Percentiles rank a stretch among this genome's conserved stretches.
phyloP scores from a whole-genome alignment of 139 green algal species.

The Helicosporidium sp. region DNA sequence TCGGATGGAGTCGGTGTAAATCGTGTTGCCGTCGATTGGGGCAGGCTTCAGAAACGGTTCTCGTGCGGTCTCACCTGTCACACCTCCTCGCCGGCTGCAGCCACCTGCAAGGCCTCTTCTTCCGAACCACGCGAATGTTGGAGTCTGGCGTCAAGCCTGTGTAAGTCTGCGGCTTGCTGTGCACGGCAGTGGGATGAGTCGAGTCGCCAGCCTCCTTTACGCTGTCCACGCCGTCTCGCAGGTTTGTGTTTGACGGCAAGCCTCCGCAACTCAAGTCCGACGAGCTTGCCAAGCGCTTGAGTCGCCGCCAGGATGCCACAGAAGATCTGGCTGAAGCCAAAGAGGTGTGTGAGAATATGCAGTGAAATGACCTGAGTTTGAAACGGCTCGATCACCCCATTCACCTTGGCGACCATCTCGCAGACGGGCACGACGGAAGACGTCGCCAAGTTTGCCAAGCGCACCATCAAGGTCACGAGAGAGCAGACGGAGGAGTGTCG shows the following conservation, averaged over 20 bases:
- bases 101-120: constrained; percentile 89
- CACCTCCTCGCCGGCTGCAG: constrained; percentile 16
- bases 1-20: no score
- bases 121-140: constrained; percentile 77
- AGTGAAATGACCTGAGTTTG: not conserved
- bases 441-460: constrained; percentile 90
- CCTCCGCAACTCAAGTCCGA: constrained; percentile 74
- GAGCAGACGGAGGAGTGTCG: constrained; percentile 94
- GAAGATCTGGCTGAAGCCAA: constrained; percentile 41
- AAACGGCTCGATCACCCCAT: not conserved
- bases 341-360: constrained; percentile 22
- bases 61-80: no score
- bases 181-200: no score
- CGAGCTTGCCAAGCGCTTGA: constrained; percentile 47
- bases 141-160: constrained; percentile 87
- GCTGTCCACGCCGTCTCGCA: constrained; percentile 6
- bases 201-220: no score
- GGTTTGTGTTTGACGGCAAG: constrained; percentile 95
- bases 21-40: no score
- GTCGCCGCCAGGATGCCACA: constrained; percentile 22
- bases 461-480: constrained; percentile 56
- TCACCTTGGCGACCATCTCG: not conserved
- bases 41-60: no score
- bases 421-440: constrained; percentile 61
- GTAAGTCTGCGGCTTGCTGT: constrained; percentile 14